Conservation (phyloP, 768 basidiomycete species). For the Naganishia kalamii region DNA sequence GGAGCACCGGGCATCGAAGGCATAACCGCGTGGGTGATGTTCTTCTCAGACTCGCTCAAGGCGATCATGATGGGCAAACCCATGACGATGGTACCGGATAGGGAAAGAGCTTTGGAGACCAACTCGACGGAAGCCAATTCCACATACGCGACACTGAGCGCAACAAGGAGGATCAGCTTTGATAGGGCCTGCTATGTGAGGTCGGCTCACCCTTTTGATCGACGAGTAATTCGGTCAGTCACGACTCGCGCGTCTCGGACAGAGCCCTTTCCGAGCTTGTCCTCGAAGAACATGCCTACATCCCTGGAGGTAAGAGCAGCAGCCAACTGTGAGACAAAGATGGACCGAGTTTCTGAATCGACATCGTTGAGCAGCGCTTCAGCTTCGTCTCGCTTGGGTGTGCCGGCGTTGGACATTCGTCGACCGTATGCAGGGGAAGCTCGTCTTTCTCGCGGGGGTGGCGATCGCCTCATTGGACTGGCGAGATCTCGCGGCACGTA, state of each 20-base stretch:
- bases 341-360: constrained; percentile 95
- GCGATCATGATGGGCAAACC: constrained; percentile 95
- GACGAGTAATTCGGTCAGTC: constrained; percentile 84
- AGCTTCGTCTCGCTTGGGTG: constrained; percentile 58
- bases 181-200: background rate
- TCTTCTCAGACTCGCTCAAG: constrained; percentile 93
- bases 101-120: constrained; percentile 78
- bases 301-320: constrained; percentile 94
- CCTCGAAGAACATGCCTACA: constrained; percentile 97
- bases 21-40: constrained; percentile 26
- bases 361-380: constrained; percentile 67
- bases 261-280: constrained; percentile 83
- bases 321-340: constrained; percentile 97
- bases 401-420: constrained; percentile 55
- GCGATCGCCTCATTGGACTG: constrained; percentile 46
- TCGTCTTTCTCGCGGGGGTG: constrained; percentile 8
- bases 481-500: constrained; percentile 45
- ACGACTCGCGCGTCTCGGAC: constrained; percentile 96
- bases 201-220: constrained; percentile 84
- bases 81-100: constrained; percentile 88
- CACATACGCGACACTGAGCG: constrained; percentile 85
- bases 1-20: constrained; percentile 22
- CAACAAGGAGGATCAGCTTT: background rate
- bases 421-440: constrained; percentile 47
- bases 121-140: constrained; percentile 86